A percentile compares a stretch with the other conserved stretches of the same genome.
Evolutionary conservation across 2,329 filamentous ascomycete species (phyloP).

Genomic region (Aspergillus sp.): DNA sequence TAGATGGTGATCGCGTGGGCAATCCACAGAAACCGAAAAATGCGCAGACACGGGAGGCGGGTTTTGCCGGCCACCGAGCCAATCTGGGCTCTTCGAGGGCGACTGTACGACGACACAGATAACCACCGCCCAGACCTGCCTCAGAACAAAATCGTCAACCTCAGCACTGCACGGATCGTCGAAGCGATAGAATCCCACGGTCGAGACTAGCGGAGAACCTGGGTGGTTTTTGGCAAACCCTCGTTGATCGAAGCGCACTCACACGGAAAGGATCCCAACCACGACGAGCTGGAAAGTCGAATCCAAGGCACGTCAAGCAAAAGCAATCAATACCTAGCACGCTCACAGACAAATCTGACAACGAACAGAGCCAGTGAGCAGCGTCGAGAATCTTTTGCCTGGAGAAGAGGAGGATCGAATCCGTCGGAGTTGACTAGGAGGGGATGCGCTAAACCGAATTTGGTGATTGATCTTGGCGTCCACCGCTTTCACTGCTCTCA

Average conservation of each 20-base stretch:
- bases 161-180: neutral
- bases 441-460: constrained; percentile 11
- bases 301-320: constrained; percentile 3
- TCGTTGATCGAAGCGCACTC: constrained; percentile 15
- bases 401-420: constrained; percentile 17
- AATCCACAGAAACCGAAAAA: constrained; percentile 30
- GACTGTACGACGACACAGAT: neutral
- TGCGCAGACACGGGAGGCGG: constrained; percentile 17
- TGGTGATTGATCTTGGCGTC: neutral
- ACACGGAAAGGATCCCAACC: constrained; percentile 18
- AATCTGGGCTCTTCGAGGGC: constrained; percentile 10
- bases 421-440: constrained; percentile 14
- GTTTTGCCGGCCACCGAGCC: constrained; percentile 8
- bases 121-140: neutral
- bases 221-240: constrained; percentile 12
- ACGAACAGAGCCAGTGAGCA: neutral
- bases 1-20: constrained; percentile 38
- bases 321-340: constrained; percentile 3
- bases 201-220: constrained; percentile 16
- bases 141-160: neutral
- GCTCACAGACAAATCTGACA: neutral
- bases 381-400: constrained; percentile 18
- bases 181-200: constrained; percentile 3
- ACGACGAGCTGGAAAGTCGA: constrained; percentile 17
- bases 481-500: neutral